Percentiles rank a stretch among this genome's conserved stretches.
Evolutionary conservation across 2,329 filamentous ascomycete species (phyloP).

Genomic region (Ophiostoma tasmaniense): DNA sequence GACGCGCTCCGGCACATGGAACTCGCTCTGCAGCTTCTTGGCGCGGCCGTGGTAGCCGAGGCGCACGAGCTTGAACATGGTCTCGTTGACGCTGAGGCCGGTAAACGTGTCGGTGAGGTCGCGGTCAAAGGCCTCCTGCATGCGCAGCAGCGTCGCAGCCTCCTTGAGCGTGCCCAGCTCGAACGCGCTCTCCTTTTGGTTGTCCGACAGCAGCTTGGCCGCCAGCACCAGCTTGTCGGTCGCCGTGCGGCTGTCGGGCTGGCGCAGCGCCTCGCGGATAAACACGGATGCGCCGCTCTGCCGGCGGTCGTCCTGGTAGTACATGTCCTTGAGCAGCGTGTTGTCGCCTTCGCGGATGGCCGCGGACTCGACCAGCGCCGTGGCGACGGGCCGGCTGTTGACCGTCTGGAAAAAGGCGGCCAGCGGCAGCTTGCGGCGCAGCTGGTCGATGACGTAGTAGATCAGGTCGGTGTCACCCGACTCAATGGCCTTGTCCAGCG

Average conservation of each 20-base stretch:
- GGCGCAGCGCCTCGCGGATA: slow-evolving; percentile 70
- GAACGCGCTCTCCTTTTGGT: slow-evolving; percentile 64
- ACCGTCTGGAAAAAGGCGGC: slow-evolving; percentile 89
- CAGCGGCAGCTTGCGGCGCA: slow-evolving; percentile 84
- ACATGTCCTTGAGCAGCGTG: slow-evolving; percentile 81
- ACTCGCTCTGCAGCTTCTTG: slow-evolving; percentile 81
- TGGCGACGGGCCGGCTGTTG: slow-evolving; percentile 75
- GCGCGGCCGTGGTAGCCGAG: slow-evolving; percentile 77
- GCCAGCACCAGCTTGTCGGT: slow-evolving; percentile 85
- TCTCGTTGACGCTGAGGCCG: slow-evolving; percentile 83
- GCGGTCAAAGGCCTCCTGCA: slow-evolving; percentile 79
- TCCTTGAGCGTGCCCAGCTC: slow-evolving; percentile 73
- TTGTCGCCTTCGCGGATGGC: slow-evolving; percentile 65
- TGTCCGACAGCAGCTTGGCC: slow-evolving; percentile 69
- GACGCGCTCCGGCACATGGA: slow-evolving; percentile 85
- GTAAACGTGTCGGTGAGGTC: slow-evolving; percentile 71
- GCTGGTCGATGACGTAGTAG: slow-evolving; percentile 76
- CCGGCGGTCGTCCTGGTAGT: slow-evolving; percentile 91
- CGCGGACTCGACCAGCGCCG: slow-evolving; percentile 79
- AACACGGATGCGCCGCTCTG: slow-evolving; percentile 83
- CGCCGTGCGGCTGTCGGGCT: slow-evolving; percentile 59
- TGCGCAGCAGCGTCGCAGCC: slow-evolving; percentile 66
- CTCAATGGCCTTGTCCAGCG: slow-evolving; percentile 92
- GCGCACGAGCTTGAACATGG: slow-evolving; percentile 77
- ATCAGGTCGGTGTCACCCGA: slow-evolving; percentile 90